Evolutionary conservation across 371 early-diverging fungal species (phyloP).

Genomic region (Syncephalastrum monosporum): DNA sequence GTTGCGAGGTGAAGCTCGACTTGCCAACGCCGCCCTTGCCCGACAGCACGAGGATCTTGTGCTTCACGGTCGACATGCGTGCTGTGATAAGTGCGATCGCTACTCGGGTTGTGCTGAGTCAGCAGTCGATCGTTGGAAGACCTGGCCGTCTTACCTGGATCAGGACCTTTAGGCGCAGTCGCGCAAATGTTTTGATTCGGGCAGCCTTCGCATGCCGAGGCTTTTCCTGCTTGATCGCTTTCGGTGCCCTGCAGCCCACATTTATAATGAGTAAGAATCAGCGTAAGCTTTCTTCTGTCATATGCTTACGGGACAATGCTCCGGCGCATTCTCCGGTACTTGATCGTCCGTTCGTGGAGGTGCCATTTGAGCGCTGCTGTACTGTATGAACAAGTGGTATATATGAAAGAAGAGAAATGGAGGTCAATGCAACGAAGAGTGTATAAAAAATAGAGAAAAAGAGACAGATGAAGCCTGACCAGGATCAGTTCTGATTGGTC

Average conservation of each 20-base stretch:
- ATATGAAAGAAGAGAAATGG: no score
- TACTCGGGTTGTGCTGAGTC: conserved; percentile 10
- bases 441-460: no score
- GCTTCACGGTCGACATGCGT: conserved; percentile 64
- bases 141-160: conserved; percentile 65
- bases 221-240: conserved; percentile 90
- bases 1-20: conserved; percentile 80
- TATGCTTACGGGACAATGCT: conserved; percentile 25
- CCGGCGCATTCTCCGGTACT: conserved; percentile 19
- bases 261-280: background rate
- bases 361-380: conserved; percentile 6
- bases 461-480: no score
- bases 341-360: conserved; percentile 21
- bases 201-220: conserved; percentile 94
- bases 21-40: conserved; percentile 99
- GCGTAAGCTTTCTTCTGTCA: background rate
- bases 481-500: no score
- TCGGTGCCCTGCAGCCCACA: conserved; percentile 65
- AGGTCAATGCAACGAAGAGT: no score
- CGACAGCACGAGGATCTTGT: conserved; percentile 92
- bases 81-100: conserved; percentile 76
- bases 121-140: background rate
- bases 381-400: no score
- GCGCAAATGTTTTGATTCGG: conserved; percentile 96
- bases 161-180: conserved; percentile 88